These are phyloP conservation scores for Phialemoniopsis sp. DNA, from an alignment of 2,329 filamentous ascomycete species.

Conservation along the genomic window DNA sequence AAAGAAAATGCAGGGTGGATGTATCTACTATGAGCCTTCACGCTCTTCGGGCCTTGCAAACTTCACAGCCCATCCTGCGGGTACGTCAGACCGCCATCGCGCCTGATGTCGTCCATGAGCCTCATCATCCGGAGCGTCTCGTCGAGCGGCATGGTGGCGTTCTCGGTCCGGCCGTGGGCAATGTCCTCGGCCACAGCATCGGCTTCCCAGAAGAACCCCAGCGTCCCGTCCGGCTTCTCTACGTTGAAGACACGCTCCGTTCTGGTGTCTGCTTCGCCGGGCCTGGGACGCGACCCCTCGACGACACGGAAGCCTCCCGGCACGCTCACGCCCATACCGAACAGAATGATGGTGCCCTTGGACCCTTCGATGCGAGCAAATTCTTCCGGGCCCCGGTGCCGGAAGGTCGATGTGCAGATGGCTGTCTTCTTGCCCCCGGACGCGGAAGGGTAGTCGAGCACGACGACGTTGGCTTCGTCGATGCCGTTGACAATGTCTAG, in stretches of 20 bases:
- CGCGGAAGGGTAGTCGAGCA: neutral
- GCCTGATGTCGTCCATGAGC: conserved; percentile 12
- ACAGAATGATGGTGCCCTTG: neutral
- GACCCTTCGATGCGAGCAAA: conserved; percentile 4
- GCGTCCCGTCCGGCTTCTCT: conserved; percentile 3
- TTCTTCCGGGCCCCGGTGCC: neutral
- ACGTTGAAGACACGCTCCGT: neutral
- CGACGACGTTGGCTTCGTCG: conserved; percentile 3
- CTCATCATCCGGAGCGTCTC: conserved; percentile 12
- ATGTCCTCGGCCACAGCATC: conserved; percentile 12
- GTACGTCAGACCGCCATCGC: neutral
- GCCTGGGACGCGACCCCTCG: neutral
- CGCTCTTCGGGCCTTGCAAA: no score
- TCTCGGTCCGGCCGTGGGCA: conserved; percentile 8
- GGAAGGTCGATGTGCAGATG: conserved; percentile 3
- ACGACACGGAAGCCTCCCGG: no score
- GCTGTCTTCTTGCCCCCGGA: neutral
- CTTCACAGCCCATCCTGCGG: no score
- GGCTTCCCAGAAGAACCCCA: conserved; percentile 12
- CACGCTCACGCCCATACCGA: no score
- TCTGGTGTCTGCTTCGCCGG: conserved; percentile 1
- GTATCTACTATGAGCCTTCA: no score
- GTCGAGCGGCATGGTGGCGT: conserved; percentile 10
- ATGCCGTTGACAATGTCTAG: conserved; percentile 3
- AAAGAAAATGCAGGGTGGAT: no score